These are phyloP conservation scores for Ajuga chamaepitys DNA, from an alignment of 257 asterid genomes.

Conservation along the genomic window DNA sequence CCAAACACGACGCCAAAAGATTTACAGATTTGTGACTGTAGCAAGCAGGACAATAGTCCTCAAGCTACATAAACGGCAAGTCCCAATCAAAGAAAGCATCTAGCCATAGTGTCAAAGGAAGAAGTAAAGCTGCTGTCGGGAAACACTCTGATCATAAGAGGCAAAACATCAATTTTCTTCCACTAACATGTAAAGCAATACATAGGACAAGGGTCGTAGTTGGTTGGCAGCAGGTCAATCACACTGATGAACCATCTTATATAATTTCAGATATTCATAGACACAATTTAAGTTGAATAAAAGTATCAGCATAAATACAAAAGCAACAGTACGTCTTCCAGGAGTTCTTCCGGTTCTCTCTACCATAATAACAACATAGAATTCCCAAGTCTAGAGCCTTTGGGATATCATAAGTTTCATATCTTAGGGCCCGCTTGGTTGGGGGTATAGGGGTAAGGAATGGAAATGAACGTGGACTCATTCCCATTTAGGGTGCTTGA, in stretches of 20 bases:
- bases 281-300: neutral
- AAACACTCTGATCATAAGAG: neutral
- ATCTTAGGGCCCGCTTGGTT: no score
- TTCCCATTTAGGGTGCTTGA: no score
- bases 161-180: neutral
- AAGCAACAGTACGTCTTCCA: neutral
- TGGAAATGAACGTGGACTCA: no score
- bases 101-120: neutral
- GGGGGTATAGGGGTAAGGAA: no score
- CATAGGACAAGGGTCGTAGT: neutral
- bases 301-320: neutral
- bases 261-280: neutral
- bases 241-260: neutral
- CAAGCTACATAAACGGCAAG: neutral
- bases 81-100: conserved; percentile 6
- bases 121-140: neutral
- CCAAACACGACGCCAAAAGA: neutral
- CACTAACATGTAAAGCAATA: neutral
- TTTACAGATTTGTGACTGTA: neutral
- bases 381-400: neutral
- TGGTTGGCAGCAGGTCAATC: neutral
- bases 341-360: neutral
- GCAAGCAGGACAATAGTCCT: neutral
- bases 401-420: no score
- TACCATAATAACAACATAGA: neutral